These are phyloP conservation scores for Thuidium tamariscinum DNA, from an alignment of 225 moss, liverwort and hornwort genomes.

Conservation along the genomic window DNA sequence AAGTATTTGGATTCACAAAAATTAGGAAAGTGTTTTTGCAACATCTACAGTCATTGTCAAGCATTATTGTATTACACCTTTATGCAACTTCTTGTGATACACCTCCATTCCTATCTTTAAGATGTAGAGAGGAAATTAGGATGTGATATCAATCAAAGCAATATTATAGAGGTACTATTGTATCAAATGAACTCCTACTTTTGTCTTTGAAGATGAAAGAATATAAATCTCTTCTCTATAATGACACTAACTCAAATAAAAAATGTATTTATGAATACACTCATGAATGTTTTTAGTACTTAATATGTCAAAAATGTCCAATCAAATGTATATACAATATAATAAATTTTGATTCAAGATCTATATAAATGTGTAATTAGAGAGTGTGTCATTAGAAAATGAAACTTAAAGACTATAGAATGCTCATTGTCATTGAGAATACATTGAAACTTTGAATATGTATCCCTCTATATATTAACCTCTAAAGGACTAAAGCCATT, in stretches of 20 bases:
- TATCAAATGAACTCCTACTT: neutral
- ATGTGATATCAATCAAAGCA: neutral
- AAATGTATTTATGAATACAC: neutral
- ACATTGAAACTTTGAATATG: neutral
- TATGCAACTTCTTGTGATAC: neutral
- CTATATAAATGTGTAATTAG: neutral
- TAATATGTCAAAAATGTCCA: neutral
- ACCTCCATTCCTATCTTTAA: neutral
- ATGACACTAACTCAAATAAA: neutral
- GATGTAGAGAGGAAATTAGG: neutral
- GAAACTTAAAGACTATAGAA: neutral
- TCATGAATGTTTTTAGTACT: rapidly evolving
- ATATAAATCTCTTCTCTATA: neutral
- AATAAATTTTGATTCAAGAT: neutral
- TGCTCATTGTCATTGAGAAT: rapidly evolving
- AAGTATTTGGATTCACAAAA: neutral
- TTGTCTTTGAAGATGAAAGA: neutral
- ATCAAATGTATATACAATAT: rapidly evolving
- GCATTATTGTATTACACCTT: neutral
- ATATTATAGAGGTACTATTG: neutral
- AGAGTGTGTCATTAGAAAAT: too few relatives aligned
- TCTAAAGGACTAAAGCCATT: too few relatives aligned
- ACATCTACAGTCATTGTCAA: neutral
- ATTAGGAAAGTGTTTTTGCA: neutral
- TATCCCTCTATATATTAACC: neutral